Evolutionary conservation across 2,329 filamentous ascomycete genomes (phyloP).

Genomic region (Pseudocercospora vitis): DNA sequence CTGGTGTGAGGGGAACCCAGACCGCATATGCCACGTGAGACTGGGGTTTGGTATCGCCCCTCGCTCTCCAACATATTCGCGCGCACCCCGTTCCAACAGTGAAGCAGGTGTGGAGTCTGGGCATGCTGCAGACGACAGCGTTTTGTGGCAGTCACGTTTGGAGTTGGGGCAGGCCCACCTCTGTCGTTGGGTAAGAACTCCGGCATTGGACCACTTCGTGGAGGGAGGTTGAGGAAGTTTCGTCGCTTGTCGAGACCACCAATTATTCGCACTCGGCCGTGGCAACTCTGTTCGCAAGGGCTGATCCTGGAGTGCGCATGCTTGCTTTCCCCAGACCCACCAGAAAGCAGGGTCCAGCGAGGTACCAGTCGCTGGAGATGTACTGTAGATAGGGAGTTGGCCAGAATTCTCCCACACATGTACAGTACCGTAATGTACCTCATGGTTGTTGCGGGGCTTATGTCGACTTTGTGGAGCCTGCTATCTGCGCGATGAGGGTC

Average conservation of each 20-base stretch:
- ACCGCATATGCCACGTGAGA: constrained; percentile 5
- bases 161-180: not conserved
- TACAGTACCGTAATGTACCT: constrained; percentile 15
- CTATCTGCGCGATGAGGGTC: constrained; percentile 17
- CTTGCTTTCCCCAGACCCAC: constrained; percentile 12
- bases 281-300: not conserved
- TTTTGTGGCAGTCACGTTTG: too few species aligned
- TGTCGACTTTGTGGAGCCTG: constrained; percentile 25
- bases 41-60: not conserved
- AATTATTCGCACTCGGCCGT: too few species aligned
- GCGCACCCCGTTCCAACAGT: too few species aligned
- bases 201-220: not conserved
- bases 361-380: not conserved
- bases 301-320: not conserved
- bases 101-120: too few species aligned
- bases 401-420: not conserved
- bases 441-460: constrained; percentile 19
- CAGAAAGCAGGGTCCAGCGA: not conserved
- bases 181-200: constrained; percentile 1
- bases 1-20: constrained; percentile 8
- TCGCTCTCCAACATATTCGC: not conserved
- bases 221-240: constrained; percentile 6
- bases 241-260: too few species aligned
- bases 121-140: constrained; percentile 6
- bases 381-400: not conserved